Evolutionary conservation across 1,139 yeast species (phyloP), one percentile per base, ranked within the genome.

Genomic region (Geotrichum reessii): DNA sequence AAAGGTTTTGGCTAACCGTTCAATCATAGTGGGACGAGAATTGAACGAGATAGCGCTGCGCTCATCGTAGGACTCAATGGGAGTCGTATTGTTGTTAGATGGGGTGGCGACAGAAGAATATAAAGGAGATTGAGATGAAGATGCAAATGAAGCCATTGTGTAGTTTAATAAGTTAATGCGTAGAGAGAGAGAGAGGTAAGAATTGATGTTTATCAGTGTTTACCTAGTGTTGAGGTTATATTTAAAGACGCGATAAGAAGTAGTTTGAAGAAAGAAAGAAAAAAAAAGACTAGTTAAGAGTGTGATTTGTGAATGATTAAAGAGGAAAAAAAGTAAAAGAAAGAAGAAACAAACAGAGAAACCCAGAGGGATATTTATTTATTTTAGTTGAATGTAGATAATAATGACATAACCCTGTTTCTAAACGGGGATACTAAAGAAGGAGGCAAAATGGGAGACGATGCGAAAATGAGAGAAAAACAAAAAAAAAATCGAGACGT

Each of bases 181-280:
- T 21, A 52, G 47, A 19, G 51, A n/a, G 52, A 47, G 56, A 3
- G 51, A 33, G 27, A 14, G 17, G 47, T 40, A 44, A n/a, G 40
- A 3, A 33, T 24, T 17, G 48, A 17, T 9, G 33, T 27, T 24
- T 42, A 44, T 14, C 27, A 44, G 48, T 42, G 7, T 21, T 27
- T 27, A 28, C 17, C 3, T 17, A 47, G 21, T 7, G 28, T 7
- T 7, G 28, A 25, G 33, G 37, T 25, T 21, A 6, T 25, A 24
- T 4, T 37, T n/a, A 37, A 9, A n/a, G 19, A 37, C 37, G 50
- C 19, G 50, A 25, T 47, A 47, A 25, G 27, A 46, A n/a, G 33
- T 22, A 8, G 46, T 52, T 21, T 8, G 31, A 21, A 33, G 28
- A 19, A 44, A 52, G 14, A 28, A 37, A 12, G 17, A 47, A 14